Base-by-base conservation (phyloP, 805 yeast genomes). In the Metschnikowia drakensbergensis region DNA sequence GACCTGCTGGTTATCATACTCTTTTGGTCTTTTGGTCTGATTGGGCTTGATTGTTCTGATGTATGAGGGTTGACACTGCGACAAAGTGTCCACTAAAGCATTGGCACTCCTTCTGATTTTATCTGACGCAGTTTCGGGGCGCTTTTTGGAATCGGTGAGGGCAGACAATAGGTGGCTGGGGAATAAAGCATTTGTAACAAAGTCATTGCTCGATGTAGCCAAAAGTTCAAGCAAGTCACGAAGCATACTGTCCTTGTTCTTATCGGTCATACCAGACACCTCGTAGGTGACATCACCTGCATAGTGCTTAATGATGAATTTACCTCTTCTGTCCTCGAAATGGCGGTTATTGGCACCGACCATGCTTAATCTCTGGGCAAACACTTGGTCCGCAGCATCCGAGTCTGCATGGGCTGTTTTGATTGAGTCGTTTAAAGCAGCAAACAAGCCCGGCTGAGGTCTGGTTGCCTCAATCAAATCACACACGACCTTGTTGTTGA, bases 371-470 rank as follows among this genome's bases (percentile, higher is more conserved):
- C 97, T 80, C 74, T 89, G 96, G 13, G 94, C 86, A 68, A 94
- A 94, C 0, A 95, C 88, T 69, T 90, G 96, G 67, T 94, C 99
- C 2, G 98, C 98, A 17, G 98, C 99, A 45, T 74, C 77, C 0
- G 97, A 86, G 63, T 94, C 98, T 3, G 99, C 99, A 65, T 94
- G 99, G 0, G 99, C 99, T 27, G 98, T 94, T 33, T 97, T 97
- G 61, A 90, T 85, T 0, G 98, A 92, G 73, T 94, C 99, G 68
- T 92, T 94, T 69, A 94, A 77, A 3, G 96, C 96, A 2, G 98
- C 95, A 72, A 94, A 91, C 38, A 94, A 77, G 51, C 99, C 99
- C 1, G 97, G 97, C 48, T 68, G 72, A 1, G 99, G 98, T 62
- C 97, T 82, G 51, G 82, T 81, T 28, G 88, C 86, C 69, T 94